phyloP scores from a whole-genome alignment of 2,329 filamentous ascomycete genomes.

The Sphaerulina musiva region DNA sequence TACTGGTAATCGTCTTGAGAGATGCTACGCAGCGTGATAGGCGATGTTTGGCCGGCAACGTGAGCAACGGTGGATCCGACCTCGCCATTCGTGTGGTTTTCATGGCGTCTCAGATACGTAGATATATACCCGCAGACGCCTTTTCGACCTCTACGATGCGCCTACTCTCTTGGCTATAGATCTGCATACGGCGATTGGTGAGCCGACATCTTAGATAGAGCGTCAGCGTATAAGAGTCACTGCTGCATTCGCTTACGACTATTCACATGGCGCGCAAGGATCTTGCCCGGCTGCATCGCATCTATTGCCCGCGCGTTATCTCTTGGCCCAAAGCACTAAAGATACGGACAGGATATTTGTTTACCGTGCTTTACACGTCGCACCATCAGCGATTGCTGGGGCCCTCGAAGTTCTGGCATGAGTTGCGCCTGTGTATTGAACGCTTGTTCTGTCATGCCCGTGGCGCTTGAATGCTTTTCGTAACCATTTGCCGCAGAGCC shows the following conservation, averaged over 20 bases:
- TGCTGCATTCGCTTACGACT: background rate
- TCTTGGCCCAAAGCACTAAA: slow-evolving; percentile 8
- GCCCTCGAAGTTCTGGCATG: background rate
- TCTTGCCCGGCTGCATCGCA: background rate
- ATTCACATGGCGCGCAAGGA: background rate
- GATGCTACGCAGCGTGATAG: background rate
- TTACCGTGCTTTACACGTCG: background rate
- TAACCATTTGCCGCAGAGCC: too few species aligned
- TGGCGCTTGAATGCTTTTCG: too few species aligned
- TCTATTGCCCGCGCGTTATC: slow-evolving; percentile 8
- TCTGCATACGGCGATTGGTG: background rate
- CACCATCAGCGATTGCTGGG: background rate
- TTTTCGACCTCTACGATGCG: background rate
- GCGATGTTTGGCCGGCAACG: slow-evolving; percentile 3
- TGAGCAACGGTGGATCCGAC: background rate
- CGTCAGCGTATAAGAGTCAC: background rate
- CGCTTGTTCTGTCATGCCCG: too few species aligned
- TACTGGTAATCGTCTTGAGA: background rate
- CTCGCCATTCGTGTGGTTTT: background rate
- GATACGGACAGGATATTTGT: background rate
- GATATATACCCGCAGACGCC: background rate
- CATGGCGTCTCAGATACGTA: background rate
- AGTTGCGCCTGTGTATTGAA: too few species aligned
- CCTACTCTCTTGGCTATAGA: background rate
- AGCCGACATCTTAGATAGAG: background rate